phyloP scores from a whole-genome alignment of 192 early-diverging fungal genomes.

The Mortierella antarctica region DNA sequence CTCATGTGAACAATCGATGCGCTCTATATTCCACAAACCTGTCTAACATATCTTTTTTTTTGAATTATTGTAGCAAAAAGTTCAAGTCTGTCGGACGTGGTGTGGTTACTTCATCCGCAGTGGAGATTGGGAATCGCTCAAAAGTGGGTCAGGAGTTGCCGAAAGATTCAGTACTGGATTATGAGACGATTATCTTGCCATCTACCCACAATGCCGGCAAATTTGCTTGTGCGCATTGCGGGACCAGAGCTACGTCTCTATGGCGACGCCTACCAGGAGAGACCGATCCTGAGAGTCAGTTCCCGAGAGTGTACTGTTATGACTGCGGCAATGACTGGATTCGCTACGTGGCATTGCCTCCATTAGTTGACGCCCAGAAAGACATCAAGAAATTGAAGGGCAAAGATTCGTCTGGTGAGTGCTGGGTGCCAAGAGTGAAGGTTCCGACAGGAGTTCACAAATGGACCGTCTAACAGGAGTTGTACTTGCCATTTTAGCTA shows the following conservation, averaged over 20 bases:
- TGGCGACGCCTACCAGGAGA: conserved; percentile 59
- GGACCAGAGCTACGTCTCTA: conserved; percentile 33
- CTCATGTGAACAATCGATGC: neutral
- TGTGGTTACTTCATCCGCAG: conserved; percentile 23
- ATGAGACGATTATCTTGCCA: conserved; percentile 48
- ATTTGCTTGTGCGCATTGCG: conserved; percentile 57
- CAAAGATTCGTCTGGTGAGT: conserved; percentile 14
- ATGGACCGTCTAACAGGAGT: neutral
- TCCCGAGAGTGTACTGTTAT: conserved; percentile 58
- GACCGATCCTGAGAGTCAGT: conserved; percentile 51
- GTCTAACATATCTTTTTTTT: neutral
- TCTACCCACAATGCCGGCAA: conserved; percentile 22
- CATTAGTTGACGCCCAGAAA: conserved; percentile 36
- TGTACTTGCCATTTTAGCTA: neutral
- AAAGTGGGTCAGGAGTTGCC: conserved; percentile 50
- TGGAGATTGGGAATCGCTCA: conserved; percentile 22
- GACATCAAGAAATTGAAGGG: conserved; percentile 27
- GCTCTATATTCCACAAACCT: neutral
- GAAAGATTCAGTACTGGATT: conserved; percentile 16
- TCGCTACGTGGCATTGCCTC: conserved; percentile 60
- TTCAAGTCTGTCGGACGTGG: conserved; percentile 50
- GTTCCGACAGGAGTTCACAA: conserved; percentile 11
- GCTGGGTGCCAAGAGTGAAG: conserved; percentile 9
- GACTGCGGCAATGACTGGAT: conserved; percentile 69
- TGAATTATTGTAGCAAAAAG: conserved; percentile 54